Conservation (phyloP, 2,329 filamentous ascomycete species). For the Nannizziopsis arthrosporioides region DNA sequence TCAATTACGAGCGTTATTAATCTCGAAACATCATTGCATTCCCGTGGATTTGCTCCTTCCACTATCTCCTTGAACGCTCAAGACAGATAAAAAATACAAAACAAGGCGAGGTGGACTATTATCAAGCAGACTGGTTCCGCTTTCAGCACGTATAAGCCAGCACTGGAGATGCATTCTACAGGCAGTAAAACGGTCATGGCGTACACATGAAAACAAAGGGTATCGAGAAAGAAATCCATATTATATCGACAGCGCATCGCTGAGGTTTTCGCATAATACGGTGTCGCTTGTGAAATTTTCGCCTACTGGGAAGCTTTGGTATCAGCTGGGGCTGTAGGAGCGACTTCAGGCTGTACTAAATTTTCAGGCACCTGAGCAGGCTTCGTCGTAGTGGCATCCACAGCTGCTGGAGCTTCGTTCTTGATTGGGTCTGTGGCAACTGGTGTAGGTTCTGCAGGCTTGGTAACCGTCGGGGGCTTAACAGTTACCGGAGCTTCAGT, state of each 20-base stretch:
- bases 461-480: not conserved
- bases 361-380: conserved; percentile 10
- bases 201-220: conserved; percentile 7
- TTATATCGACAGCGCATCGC: conserved; percentile 1
- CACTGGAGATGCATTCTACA: conserved; percentile 3
- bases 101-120: not conserved
- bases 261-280: not conserved
- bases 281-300: not conserved
- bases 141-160: conserved; percentile 1
- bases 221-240: conserved; percentile 7
- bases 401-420: conserved; percentile 3
- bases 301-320: conserved; percentile 8
- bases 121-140: not conserved
- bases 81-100: not conserved
- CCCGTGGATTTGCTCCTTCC: not conserved
- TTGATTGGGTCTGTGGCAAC: not conserved
- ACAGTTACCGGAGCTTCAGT: not conserved
- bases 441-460: conserved; percentile 7
- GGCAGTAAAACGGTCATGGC: conserved; percentile 1
- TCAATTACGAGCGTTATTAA: too few species aligned
- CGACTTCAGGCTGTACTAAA: conserved; percentile 4
- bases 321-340: conserved; percentile 6
- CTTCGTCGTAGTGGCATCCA: conserved; percentile 8
- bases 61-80: not conserved
- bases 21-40: too few species aligned